Evolutionary conservation across 2,329 filamentous ascomycete species (phyloP), one percentile per base, ranked within the genome.

Genomic region (Claviceps quebecensis): DNA sequence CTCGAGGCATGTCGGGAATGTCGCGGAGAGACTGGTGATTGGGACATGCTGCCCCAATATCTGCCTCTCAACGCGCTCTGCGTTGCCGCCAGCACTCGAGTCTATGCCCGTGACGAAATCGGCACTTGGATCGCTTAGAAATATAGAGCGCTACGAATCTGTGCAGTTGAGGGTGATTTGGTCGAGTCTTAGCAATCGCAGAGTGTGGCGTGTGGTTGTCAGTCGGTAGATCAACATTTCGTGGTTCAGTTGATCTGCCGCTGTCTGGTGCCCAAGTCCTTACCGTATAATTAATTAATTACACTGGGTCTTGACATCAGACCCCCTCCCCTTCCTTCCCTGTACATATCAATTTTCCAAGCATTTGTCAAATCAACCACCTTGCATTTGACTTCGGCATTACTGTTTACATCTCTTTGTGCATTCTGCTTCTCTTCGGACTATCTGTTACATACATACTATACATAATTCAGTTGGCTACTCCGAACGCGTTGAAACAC

Each of bases 1-100:
- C 68, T 67, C 34, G 80, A 83, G 45, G 76, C 72, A 50, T 77
- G 72, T 57, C 78, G 74, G 56, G 78, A 82, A 60, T 82, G 79
- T 57, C 69, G 71, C 51, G 80, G 78, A 38, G 78, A 81, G 47
- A 39, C 48, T 19, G 53, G 47, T 46, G 47, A 41, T 29, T 37
- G 48, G 23, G 53, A n/a, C 53, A 54, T 52, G 37, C 39, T 54
- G 39, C 22, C 49, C 38, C 29, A 44, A 14, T 45, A 19, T 29
- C 7, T 26, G 13, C 22, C 17, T 38, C 14, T 22, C 17, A 16
- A 34, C 5, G 22, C 17, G 16, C 41, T 50, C 34, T 38, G 51
- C 19, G 41, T 45, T 38, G 39, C 39, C n/a, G 40, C 43, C 19
- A 14, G 38, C n/a, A 45, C 46, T 36, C 19, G 26, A 51, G 52